Evolutionary conservation across 768 basidiomycete species (phyloP).

Genomic region (Multifurca ochricompacta): DNA sequence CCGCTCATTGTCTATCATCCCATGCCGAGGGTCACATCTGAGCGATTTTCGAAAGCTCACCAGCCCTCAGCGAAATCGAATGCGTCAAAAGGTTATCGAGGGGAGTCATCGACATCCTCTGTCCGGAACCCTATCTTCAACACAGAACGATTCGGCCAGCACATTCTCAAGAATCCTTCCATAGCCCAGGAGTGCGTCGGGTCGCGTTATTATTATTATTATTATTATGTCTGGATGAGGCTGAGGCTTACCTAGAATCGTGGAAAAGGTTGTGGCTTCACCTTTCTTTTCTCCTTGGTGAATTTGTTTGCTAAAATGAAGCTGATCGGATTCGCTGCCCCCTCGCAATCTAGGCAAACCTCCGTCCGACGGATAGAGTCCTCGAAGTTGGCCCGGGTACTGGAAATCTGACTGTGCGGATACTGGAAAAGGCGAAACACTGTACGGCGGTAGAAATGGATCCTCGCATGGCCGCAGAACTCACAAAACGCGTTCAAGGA

Average conservation of each 20-base stretch:
- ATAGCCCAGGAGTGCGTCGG: conserved; percentile 75
- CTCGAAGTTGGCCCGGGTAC: conserved; percentile 98
- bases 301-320: background rate
- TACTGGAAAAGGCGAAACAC: conserved; percentile 87
- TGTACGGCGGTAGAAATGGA: conserved; percentile 96
- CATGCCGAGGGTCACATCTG: conserved; percentile 14
- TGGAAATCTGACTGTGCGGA: conserved; percentile 90
- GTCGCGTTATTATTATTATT: background rate
- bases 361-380: conserved; percentile 91
- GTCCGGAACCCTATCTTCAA: conserved; percentile 87
- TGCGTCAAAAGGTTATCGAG: conserved; percentile 39
- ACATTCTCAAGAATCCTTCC: conserved; percentile 91
- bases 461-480: conserved; percentile 96
- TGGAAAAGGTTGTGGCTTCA: conserved; percentile 42
- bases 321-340: no score
- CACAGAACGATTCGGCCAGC: conserved; percentile 92
- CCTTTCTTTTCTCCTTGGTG: background rate
- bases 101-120: conserved; percentile 33
- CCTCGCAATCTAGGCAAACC: conserved; percentile 55
- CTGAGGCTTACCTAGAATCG: conserved; percentile 37
- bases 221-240: conserved; percentile 10
- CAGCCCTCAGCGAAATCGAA: conserved; percentile 49
- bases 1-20: background rate
- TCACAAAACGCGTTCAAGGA: conserved; percentile 95
- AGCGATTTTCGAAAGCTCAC: conserved; percentile 42